phyloP scores from a whole-genome alignment of 768 basidiomycete genomes.

The Suillus weaverae region DNA sequence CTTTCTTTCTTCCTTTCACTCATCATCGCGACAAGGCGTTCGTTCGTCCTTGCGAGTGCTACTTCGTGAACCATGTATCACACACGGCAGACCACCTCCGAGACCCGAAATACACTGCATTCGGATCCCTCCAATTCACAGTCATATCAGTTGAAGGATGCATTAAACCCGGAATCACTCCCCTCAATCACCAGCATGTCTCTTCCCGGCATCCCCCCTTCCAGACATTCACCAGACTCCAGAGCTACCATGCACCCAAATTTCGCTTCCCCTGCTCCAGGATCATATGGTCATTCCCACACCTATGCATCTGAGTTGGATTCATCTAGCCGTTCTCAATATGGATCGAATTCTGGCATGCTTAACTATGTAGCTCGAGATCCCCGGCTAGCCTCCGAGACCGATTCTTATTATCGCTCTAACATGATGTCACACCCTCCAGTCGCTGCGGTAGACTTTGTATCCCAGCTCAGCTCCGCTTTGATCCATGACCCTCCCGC shows the following conservation, averaged over 20 bases:
- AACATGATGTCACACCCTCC: slow-evolving; percentile 1
- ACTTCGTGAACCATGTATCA: slow-evolving; percentile 13
- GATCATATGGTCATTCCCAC: slow-evolving; percentile 11
- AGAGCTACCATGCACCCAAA: slow-evolving; percentile 7
- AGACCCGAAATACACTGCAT: slow-evolving; percentile 9
- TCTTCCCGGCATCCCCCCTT: slow-evolving; percentile 12
- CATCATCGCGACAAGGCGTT: background rate
- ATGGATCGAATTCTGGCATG: slow-evolving; percentile 1
- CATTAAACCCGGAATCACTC: slow-evolving; percentile 8
- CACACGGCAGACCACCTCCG: slow-evolving; percentile 13
- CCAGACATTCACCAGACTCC: slow-evolving; percentile 9
- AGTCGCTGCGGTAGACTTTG: slow-evolving; percentile 3
- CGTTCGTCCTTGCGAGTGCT: slow-evolving; percentile 3
- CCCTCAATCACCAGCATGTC: slow-evolving; percentile 23
- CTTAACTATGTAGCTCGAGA: slow-evolving; percentile 7
- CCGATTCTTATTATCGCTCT: slow-evolving; percentile 6
- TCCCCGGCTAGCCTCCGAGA: slow-evolving; percentile 7
- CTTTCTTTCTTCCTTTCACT: slow-evolving; percentile 4
- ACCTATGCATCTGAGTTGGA: slow-evolving; percentile 7
- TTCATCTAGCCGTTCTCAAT: slow-evolving; percentile 9
- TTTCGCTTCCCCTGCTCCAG: slow-evolving; percentile 5
- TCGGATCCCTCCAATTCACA: slow-evolving; percentile 3
- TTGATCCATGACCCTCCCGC: slow-evolving; percentile 2
- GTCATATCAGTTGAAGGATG: slow-evolving; percentile 2
- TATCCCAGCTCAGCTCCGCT: slow-evolving; percentile 13